These are phyloP conservation scores for Colletotrichum truncatum DNA, from an alignment of 2,329 filamentous ascomycete species.

Conservation along the genomic window DNA sequence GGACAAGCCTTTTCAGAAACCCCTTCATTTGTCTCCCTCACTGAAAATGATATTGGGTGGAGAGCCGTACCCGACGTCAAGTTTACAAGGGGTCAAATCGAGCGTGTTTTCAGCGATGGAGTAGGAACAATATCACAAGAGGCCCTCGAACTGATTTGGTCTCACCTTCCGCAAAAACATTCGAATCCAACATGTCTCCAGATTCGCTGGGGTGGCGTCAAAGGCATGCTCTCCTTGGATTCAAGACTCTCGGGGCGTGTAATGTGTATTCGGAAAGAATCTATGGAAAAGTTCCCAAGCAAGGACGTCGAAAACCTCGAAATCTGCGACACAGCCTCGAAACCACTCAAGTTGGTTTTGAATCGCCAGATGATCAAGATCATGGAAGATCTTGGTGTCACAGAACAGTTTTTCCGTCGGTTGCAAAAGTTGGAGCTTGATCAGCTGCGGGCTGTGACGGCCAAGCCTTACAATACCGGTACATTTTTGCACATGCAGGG, in stretches of 20 bases:
- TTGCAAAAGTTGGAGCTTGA: constrained; percentile 72
- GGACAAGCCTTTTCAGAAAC: constrained; percentile 81
- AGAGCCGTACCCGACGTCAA: constrained; percentile 60
- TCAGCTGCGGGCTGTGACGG: constrained; percentile 67
- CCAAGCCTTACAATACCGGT: constrained; percentile 68
- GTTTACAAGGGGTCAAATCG: constrained; percentile 46
- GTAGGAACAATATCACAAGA: constrained; percentile 76
- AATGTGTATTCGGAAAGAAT: constrained; percentile 70
- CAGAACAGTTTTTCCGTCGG: constrained; percentile 64
- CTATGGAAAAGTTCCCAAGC: constrained; percentile 83
- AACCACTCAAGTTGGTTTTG: constrained; percentile 74
- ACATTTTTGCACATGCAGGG: constrained; percentile 70
- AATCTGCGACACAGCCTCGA: constrained; percentile 76
- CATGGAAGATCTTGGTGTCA: constrained; percentile 79
- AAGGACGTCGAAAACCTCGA: constrained; percentile 65
- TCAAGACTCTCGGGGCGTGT: constrained; percentile 62
- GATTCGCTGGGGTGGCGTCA: constrained; percentile 77
- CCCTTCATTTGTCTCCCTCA: constrained; percentile 65
- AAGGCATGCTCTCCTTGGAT: constrained; percentile 82
- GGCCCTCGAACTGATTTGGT: constrained; percentile 69
- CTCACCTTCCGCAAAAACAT: constrained; percentile 55
- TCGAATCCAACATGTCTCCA: constrained; percentile 74
- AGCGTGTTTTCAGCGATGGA: constrained; percentile 79
- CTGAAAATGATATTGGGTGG: constrained; percentile 44
- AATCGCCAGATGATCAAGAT: constrained; percentile 89